Evolutionary conservation across 306 rosid species (phyloP), one percentile per base, ranked within the genome.

Genomic region (Vigna radiata): DNA sequence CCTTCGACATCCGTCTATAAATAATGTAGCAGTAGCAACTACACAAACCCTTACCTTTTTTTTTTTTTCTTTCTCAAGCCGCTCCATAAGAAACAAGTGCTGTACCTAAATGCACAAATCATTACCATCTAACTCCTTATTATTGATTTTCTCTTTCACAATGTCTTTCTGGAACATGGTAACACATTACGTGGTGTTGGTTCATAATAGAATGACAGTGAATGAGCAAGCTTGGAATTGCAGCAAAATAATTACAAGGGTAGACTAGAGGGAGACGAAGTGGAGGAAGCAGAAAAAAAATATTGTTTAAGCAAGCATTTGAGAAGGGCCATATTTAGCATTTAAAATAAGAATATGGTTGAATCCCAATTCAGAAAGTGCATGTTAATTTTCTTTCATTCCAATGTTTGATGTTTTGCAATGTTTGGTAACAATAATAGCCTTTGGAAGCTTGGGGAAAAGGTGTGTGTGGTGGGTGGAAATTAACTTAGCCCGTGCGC

Each of bases 401-500:
- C 72, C 16, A 54, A 47, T 56, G 31, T 56, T 76, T 60, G 8
- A 29, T 72, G 79, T 55, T 50, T 77, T 66, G 73, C 69, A 50
- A 5, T 11, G 8, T 81, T 12, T 10, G 80, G 85, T 63, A 67
- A 73, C 81, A 74, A 81, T 73, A 73, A 73, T 68, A 78, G 60
- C 72, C 29, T 59, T 59, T 56, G 65, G 67, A 74, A 54, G 44
- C 41, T 48, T 19, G 69, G 55, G 21, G 46, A 56, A 64, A 64
- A 53, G 52, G 50, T 25, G 53, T 5, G 61, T 19, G 70, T 78
- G 83, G 83, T 86, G 85, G 84, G 81, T 74, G 75, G 80, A 68
- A 71, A 78, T 79, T 69, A 83, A 65, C 16, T 10, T 39, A 63
- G 23, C 80, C 68, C 79, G 79, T 81, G 88, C 89, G 62, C 91